Evolutionary conservation across 805 yeast genomes (phyloP).

Genomic region (Ogataea minuta): DNA sequence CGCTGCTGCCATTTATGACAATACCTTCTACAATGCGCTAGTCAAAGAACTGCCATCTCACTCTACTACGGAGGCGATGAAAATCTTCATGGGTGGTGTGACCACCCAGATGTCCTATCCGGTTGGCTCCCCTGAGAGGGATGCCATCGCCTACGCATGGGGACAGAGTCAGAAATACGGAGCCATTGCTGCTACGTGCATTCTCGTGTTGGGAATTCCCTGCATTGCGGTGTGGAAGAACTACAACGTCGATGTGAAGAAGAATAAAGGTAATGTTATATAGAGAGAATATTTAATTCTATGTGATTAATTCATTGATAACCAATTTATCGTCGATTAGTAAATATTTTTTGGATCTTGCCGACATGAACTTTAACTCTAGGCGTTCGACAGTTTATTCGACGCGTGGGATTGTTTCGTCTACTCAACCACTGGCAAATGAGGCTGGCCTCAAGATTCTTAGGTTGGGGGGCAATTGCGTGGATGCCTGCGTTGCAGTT

Average conservation of each 20-base stretch:
- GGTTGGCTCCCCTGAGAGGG: slow-evolving; percentile 25
- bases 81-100: slow-evolving; percentile 26
- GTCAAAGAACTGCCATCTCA: slow-evolving; percentile 27
- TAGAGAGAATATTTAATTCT: slow-evolving; percentile 31
- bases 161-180: slow-evolving; percentile 26
- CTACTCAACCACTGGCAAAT: slow-evolving; percentile 75
- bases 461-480: slow-evolving; percentile 70
- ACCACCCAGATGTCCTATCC: slow-evolving; percentile 24
- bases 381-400: slow-evolving; percentile 76
- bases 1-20: slow-evolving; percentile 38
- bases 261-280: slow-evolving; percentile 23
- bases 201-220: slow-evolving; percentile 25
- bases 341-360: not conserved
- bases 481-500: slow-evolving; percentile 62
- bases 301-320: not conserved
- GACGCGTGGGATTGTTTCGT: slow-evolving; percentile 67
- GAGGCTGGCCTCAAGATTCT: slow-evolving; percentile 69
- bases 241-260: slow-evolving; percentile 24
- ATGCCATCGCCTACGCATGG: slow-evolving; percentile 30
- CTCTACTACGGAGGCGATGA: slow-evolving; percentile 11
- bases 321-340: not conserved
- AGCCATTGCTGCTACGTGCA: slow-evolving; percentile 26
- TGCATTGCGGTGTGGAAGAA: slow-evolving; percentile 30
- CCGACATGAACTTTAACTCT: slow-evolving; percentile 36
- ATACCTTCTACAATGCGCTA: slow-evolving; percentile 30